These are phyloP conservation scores for Penicillium sp. DNA, from an alignment of 2,329 filamentous ascomycete species.

Conservation along the genomic window DNA sequence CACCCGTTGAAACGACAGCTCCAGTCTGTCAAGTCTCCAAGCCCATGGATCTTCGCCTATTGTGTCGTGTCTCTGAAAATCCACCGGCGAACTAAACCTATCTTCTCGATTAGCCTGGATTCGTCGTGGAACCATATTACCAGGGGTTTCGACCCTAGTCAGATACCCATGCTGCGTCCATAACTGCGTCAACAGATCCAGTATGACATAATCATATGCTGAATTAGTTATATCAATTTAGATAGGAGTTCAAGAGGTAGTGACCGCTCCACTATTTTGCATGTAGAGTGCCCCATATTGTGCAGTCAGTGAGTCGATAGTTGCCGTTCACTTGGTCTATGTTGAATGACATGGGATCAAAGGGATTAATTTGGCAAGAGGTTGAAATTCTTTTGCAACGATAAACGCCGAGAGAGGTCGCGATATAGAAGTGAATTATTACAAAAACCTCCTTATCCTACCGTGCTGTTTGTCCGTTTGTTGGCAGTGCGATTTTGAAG, in stretches of 20 bases:
- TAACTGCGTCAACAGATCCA: neutral
- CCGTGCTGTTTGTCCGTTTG: neutral
- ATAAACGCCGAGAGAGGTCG: neutral
- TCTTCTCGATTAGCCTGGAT: neutral
- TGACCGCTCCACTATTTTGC: neutral
- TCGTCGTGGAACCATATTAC: neutral
- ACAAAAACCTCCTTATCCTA: neutral
- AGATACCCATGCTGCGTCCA: neutral
- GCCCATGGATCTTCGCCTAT: neutral
- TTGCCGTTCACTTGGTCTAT: neutral
- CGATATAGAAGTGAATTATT: neutral
- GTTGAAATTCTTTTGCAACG: neutral
- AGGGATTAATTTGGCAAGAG: neutral
- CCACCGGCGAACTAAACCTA: neutral
- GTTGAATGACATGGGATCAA: neutral
- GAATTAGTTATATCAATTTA: neutral
- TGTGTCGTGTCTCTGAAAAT: neutral
- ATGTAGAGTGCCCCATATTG: neutral
- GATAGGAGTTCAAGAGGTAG: neutral
- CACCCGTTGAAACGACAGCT: neutral
- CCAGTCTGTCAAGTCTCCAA: neutral
- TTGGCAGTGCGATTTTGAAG: neutral
- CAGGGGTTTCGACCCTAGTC: neutral
- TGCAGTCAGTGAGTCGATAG: neutral
- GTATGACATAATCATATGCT: neutral